Evolutionary conservation across 2,329 filamentous ascomycete species (phyloP).

Genomic region (Ustulina deusta): DNA sequence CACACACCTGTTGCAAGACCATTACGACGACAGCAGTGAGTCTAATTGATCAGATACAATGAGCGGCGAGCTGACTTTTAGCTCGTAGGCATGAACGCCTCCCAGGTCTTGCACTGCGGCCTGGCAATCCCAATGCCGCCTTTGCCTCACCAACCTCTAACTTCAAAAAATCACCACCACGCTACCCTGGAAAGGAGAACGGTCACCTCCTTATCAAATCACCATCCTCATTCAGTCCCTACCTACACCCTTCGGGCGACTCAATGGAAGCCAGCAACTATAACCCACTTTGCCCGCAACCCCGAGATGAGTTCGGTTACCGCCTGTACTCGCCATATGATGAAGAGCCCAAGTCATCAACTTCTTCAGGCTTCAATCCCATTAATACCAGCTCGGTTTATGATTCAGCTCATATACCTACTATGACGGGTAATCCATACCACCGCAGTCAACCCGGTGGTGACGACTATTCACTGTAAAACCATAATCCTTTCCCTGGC

Average conservation of each 20-base stretch:
- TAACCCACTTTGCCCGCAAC: slow-evolving; percentile 53
- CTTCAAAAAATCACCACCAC: slow-evolving; percentile 46
- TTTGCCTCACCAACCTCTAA: slow-evolving; percentile 48
- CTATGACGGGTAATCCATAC: slow-evolving; percentile 39
- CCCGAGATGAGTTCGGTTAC: slow-evolving; percentile 48
- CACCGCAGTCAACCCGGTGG: slow-evolving; percentile 38
- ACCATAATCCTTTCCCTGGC: not conserved
- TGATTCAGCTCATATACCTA: slow-evolving; percentile 43
- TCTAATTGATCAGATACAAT: slow-evolving; percentile 36
- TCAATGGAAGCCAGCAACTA: slow-evolving; percentile 45
- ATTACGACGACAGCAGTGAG: slow-evolving; percentile 45
- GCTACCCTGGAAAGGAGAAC: slow-evolving; percentile 52
- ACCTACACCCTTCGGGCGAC: slow-evolving; percentile 46
- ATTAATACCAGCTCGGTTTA: slow-evolving; percentile 44
- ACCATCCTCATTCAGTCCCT: slow-evolving; percentile 46
- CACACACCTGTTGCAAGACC: slow-evolving; percentile 33
- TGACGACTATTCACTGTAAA: slow-evolving; percentile 39
- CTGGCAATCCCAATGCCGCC: slow-evolving; percentile 55
- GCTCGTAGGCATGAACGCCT: slow-evolving; percentile 52
- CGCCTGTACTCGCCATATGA: slow-evolving; percentile 47
- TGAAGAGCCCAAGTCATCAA: slow-evolving; percentile 45
- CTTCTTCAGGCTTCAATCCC: slow-evolving; percentile 46
- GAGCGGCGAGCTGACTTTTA: slow-evolving; percentile 40
- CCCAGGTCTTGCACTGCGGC: slow-evolving; percentile 53
- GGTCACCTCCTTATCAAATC: slow-evolving; percentile 44